Base-by-base conservation (phyloP, 306 rosid genomes). In the Pueraria montana region DNA sequence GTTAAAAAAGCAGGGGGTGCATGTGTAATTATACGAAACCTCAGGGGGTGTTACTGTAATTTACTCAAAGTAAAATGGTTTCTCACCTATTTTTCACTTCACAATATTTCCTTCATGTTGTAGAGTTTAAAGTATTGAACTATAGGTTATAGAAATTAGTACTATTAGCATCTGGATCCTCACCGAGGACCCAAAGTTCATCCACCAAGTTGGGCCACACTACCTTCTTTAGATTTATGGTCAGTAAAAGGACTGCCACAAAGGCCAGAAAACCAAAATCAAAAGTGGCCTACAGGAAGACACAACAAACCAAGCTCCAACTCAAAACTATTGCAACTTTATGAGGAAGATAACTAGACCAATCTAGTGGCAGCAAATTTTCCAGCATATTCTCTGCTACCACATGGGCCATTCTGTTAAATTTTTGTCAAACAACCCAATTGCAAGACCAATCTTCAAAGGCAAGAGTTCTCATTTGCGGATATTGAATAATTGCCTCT, bases 401-500 rank as follows among this genome's bases (percentile, higher is more conserved):
- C 59, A 61, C 59, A 61, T 76, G 72, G 59, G 12, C 59, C 40
- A 61, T 43, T 61, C 21, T 42, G 11, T 42, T 48, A 4, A 58
- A 1, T 14, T 58, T 58, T 24, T 58, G 21, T 36, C 38, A 38
- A 20, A 21, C 30, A 68, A 69, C n/a, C 74, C 71, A 76, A 43
- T 76, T 76, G 58, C 52, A 58, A 43, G 12, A 76, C 8, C 18
- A 77, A 62, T 62, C 72, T 77, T 62, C 72, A 62, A 45, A 62
- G 61, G 23, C 58, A 81, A 81, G 67, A 49, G 56, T 73, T 73
- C 26, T 49, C 73, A 16, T 36, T 16, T 18, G 65, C 16, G 3
- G 18, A 59, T 18, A 58, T n/a, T 80, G 78, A 58, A 58, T 62
- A 58, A 30, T 59, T 72, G 78, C 79, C 65, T 80, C 36, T 46